Base-by-base conservation (phyloP, 768 basidiomycete species). In the Baorangia bicolor region DNA sequence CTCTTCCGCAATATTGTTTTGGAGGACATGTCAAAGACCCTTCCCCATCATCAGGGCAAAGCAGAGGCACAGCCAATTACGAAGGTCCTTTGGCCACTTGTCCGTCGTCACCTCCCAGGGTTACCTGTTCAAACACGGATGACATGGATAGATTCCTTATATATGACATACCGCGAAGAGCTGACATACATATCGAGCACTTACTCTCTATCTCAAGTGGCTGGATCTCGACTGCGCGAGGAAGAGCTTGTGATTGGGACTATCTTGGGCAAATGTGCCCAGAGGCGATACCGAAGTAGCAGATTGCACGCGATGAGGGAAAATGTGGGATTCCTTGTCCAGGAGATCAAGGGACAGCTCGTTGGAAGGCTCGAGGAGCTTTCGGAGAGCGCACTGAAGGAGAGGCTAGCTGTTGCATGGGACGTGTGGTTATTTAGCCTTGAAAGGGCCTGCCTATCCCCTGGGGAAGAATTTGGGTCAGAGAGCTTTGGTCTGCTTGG, bases 231-330 rank as follows among this genome's bases (percentile, higher is more conserved):
- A 30, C 75, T 93, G 33, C 69, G 76, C 7, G 91, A 93, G 64
- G 85, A 87, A 47, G 91, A 93, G 62, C 77, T 91, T 23, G 85
- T 90, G 2, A 71, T 85, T 30, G 90, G 89, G 20, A 84, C 86
- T 0, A 93, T 93, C 53, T 70, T 90, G 42, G 87, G 83, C 2
- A 84, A 84, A 55, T 89, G 86, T 63, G 72, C 81, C 1, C 83
- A 90, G 59, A 78, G 77, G 54, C 72, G 84, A 33, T 86, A 80
- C 77, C 75, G 88, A 55, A 77, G 68, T 28, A 81, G 82, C 57
- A 77, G 87, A 27, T 77, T 80, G 51, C 77, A 84, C 49, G 77
- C 84, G 12, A 88, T 91, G 87, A 75, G 76, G 35, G 71, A 82
- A 13, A 86, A 89, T 56, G 69, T 81, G 5, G 68, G 65, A 13